Base-by-base conservation (phyloP, 345 rosid species). In the Laguncularia racemosa region DNA sequence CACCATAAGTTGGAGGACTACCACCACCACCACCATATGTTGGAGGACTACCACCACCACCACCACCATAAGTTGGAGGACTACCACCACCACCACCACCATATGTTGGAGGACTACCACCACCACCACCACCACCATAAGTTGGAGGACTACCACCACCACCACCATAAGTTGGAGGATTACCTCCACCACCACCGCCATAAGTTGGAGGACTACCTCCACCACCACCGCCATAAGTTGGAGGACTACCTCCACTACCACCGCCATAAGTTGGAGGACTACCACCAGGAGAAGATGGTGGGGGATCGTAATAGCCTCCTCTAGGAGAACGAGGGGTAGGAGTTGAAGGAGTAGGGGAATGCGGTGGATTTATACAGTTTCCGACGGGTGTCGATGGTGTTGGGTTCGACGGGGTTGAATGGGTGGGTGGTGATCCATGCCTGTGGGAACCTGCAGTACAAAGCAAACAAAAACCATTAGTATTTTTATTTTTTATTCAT, bases 261-360 rank as follows among this genome's bases (percentile, higher is more conserved):
- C 72, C 61, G 18, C 69, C 66, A 3, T 47, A 44, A 50, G 76
- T 56, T 19, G 96, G 86, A 62, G 92, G 80, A 53, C 40, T 4
- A 33, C 9, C 40, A 57, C 72, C 62, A 21, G 66, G 64, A 4
- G 50, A 48, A 51, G 75, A 55, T 19, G 96, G 86, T 62, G 92
- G 80, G 51, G 86, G 38, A 50, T 75, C 58, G 70, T 70, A 63
- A 55, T 67, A 73, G 49, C 91, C 85, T 46, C 82, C 83, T 46
- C 47, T 45, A 62, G 91, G 64, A 38, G 89, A 83, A 46, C 50
- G 45, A 60, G 91, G 64, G 23, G 89, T 85, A 33, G 71, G 73
- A 50, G 67, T 56, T 3, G 76, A 73, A 18, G 64, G 64, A n/a
- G 67, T 43, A 13, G 61, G 65, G 2, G 55, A 49, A 8, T 33